Evolutionary conservation across 202 grass and related monocot genomes (phyloP).

Genomic region (Miscanthus sacchariflorus): DNA sequence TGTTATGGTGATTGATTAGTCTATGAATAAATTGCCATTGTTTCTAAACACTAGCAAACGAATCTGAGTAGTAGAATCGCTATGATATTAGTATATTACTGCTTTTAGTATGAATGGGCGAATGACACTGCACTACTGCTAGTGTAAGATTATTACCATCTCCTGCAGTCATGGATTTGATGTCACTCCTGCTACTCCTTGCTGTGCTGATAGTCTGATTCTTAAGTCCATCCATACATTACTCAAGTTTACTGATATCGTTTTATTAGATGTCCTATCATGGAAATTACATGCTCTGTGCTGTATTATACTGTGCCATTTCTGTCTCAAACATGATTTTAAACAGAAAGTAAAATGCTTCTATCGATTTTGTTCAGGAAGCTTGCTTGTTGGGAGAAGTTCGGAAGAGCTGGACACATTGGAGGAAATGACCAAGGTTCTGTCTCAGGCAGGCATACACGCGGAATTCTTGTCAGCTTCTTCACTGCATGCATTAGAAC

Average conservation of each 20-base stretch:
- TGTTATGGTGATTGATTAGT: conserved; percentile 4
- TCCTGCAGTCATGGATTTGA: conserved; percentile 15
- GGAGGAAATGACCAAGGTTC: conserved; percentile 64
- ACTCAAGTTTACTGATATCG: neutral
- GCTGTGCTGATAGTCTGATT: conserved; percentile 18
- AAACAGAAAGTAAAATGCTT: conserved; percentile 35
- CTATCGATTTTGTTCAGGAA: conserved; percentile 66
- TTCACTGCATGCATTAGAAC: conserved; percentile 65
- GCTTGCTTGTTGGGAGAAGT: conserved; percentile 89
- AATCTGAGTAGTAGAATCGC: neutral
- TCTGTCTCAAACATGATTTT: neutral
- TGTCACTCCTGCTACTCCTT: neutral
- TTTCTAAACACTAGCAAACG: neutral
- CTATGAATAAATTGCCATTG: neutral
- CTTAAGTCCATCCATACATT: neutral
- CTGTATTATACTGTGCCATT: neutral
- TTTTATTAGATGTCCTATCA: neutral
- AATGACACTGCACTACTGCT: neutral
- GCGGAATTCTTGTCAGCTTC: conserved; percentile 68
- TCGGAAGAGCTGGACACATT: conserved; percentile 64
- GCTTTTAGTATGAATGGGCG: neutral
- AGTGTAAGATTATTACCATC: neutral
- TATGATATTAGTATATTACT: neutral
- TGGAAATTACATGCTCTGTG: neutral
- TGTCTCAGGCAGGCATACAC: conserved; percentile 69